Evolutionary conservation across 495 filamentous ascomycete species (phyloP).

Genomic region (Aspergillus diversus): DNA sequence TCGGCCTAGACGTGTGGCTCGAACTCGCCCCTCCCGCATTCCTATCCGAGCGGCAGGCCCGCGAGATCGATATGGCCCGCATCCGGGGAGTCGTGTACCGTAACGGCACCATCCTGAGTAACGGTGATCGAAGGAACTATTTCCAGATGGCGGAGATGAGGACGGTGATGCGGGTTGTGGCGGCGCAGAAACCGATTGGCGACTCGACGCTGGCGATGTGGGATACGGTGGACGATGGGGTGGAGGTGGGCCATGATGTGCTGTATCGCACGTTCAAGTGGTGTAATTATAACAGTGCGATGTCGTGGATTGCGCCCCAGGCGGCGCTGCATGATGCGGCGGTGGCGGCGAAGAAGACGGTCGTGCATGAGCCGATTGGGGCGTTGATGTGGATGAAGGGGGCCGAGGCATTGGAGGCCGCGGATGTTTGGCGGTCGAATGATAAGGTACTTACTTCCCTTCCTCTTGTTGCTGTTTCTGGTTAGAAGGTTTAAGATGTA

Average conservation of each 20-base stretch:
- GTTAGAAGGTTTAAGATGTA: no score
- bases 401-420: constrained; percentile 14
- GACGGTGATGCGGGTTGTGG: constrained; percentile 22
- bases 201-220: constrained; percentile 24
- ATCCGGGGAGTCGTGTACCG: constrained; percentile 24
- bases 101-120: constrained; percentile 23
- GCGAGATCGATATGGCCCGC: constrained; percentile 23
- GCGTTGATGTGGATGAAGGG: constrained; percentile 26
- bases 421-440: constrained; percentile 21
- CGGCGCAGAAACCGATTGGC: constrained; percentile 23
- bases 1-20: constrained; percentile 24
- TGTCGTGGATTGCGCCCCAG: constrained; percentile 20
- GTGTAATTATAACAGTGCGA: constrained; percentile 26
- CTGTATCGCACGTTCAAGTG: constrained; percentile 23
- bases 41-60: constrained; percentile 14
- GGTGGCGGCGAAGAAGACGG: constrained; percentile 7
- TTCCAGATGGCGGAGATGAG: constrained; percentile 26
- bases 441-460: not conserved
- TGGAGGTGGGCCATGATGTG: constrained; percentile 18
- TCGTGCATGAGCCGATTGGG: constrained; percentile 20
- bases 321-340: constrained; percentile 16
- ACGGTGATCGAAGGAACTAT: constrained; percentile 25
- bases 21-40: constrained; percentile 18
- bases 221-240: constrained; percentile 20
- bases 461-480: no score